Percentiles rank a stretch among this genome's conserved stretches.
Conservation (phyloP, 176 grass and related monocot species). For the Eleusine coracana region DNA sequence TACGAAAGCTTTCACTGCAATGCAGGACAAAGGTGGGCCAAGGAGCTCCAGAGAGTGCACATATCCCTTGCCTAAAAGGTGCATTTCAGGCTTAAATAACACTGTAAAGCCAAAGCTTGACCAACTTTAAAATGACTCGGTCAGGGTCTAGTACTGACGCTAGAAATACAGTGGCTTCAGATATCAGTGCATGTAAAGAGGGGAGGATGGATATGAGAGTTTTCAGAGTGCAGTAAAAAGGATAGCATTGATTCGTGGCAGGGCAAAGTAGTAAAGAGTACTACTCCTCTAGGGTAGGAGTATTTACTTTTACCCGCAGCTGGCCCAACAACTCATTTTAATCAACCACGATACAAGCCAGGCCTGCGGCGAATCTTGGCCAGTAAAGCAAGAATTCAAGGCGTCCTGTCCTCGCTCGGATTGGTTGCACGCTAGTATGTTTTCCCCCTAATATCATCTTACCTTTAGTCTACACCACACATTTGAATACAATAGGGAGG, state of each 20-base stretch:
- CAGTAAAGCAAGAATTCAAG: slow-evolving; percentile 36
- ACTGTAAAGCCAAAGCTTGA: not conserved
- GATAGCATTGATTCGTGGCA: slow-evolving; percentile 20
- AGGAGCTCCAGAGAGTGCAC: not conserved
- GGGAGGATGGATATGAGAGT: not conserved
- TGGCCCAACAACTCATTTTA: slow-evolving; percentile 27
- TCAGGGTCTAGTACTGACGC: not conserved
- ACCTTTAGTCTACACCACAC: no score
- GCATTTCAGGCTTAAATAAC: not conserved
- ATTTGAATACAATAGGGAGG: no score
- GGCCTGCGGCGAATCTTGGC: not conserved
- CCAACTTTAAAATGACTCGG: not conserved
- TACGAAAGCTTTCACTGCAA: no score
- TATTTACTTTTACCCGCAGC: not conserved
- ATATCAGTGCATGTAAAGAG: not conserved
- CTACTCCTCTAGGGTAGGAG: no score
- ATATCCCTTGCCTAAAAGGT: not conserved
- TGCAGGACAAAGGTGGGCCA: not conserved
- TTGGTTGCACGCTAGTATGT: not conserved
- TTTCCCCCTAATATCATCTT: no score
- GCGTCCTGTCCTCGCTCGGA: slow-evolving; percentile 7
- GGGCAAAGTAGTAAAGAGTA: not conserved
- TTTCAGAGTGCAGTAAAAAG: no score
- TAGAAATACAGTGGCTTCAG: not conserved
- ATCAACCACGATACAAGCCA: not conserved